These are phyloP conservation scores for Schizophyllum amplum DNA, from an alignment of 1,284 basidiomycete genomes.

Conservation along the genomic window DNA sequence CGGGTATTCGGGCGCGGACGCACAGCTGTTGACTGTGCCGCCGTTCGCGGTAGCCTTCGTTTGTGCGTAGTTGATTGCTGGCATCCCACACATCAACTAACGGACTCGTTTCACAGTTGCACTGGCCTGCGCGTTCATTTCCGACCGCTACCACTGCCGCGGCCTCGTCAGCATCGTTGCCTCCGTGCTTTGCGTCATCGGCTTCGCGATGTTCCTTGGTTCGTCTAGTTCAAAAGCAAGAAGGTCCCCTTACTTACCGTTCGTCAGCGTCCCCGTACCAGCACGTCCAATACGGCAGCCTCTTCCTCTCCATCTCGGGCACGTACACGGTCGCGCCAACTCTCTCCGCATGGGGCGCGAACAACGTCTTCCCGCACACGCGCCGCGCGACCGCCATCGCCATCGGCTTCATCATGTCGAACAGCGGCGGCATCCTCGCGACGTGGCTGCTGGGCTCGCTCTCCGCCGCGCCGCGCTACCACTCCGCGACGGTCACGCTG, in stretches of 20 bases:
- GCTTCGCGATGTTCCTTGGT: conserved; percentile 43
- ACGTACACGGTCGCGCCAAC: conserved; percentile 36
- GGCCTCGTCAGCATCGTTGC: conserved; percentile 30
- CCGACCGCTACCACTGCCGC: conserved; percentile 36
- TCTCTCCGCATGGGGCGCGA: conserved; percentile 43
- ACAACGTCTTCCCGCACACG: conserved; percentile 49
- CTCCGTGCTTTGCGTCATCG: conserved; percentile 29
- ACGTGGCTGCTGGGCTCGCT: conserved; percentile 43
- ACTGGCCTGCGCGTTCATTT: conserved; percentile 31
- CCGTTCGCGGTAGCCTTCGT: conserved; percentile 39
- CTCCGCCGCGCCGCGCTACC: conserved; percentile 33
- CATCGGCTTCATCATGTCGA: conserved; percentile 44
- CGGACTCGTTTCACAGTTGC: conserved; percentile 24
- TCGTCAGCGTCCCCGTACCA: conserved; percentile 22
- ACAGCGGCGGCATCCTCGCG: conserved; percentile 49
- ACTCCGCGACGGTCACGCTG: conserved; percentile 28
- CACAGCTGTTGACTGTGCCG: conserved; percentile 43
- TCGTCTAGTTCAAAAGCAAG: conserved; percentile 5
- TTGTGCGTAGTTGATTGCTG: conserved; percentile 21
- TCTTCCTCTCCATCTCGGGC: conserved; percentile 43
- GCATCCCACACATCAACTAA: not conserved
- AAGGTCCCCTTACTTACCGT: not conserved
- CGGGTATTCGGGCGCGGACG: conserved; percentile 33
- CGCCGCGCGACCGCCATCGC: conserved; percentile 48
- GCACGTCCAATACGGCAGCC: conserved; percentile 36